phyloP scores from a whole-genome alignment of 169 alveolate species.

The Eimeria falciformis region DNA sequence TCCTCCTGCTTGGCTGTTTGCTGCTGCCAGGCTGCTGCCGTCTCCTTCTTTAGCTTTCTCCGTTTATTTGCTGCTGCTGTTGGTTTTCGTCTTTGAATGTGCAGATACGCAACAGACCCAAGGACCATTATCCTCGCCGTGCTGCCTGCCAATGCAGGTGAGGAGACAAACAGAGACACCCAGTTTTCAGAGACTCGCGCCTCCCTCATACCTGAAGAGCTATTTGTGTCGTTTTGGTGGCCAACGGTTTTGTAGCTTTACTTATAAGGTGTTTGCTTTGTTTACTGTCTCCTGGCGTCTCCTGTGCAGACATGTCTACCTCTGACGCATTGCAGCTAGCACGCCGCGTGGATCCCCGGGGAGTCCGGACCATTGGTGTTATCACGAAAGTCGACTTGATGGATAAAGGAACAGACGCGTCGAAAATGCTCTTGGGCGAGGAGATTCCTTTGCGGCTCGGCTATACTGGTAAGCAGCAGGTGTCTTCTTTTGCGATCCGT shows the following conservation, averaged over 20 bases:
- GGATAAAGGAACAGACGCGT: conserved; percentile 99
- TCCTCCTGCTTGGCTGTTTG: neutral
- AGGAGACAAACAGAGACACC: neutral
- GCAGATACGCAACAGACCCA: conserved; percentile 94
- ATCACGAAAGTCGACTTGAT: conserved; percentile 95
- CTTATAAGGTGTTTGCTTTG: too few relatives aligned
- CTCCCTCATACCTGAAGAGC: too few relatives aligned
- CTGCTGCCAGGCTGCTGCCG: conserved; percentile 3
- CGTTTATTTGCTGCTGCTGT: neutral
- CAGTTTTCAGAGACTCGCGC: too few relatives aligned
- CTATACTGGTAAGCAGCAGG: conserved; percentile 90
- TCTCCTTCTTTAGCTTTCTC: neutral
- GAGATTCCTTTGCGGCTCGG: conserved; percentile 97
- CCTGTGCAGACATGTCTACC: conserved; percentile 94
- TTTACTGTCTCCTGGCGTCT: neutral
- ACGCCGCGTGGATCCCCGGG: conserved; percentile 96
- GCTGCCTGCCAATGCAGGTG: conserved; percentile 96
- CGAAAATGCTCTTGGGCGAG: conserved; percentile 95
- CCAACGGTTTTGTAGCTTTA: too few relatives aligned
- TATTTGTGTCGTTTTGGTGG: too few relatives aligned
- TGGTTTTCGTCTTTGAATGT: neutral
- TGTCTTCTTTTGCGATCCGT: neutral
- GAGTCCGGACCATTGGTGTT: conserved; percentile 97
- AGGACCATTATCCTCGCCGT: conserved; percentile 97
- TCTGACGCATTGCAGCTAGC: conserved; percentile 98